Evolutionary conservation across 179 eudicot genomes (phyloP).

Genomic region (Patellifolia procumbens): DNA sequence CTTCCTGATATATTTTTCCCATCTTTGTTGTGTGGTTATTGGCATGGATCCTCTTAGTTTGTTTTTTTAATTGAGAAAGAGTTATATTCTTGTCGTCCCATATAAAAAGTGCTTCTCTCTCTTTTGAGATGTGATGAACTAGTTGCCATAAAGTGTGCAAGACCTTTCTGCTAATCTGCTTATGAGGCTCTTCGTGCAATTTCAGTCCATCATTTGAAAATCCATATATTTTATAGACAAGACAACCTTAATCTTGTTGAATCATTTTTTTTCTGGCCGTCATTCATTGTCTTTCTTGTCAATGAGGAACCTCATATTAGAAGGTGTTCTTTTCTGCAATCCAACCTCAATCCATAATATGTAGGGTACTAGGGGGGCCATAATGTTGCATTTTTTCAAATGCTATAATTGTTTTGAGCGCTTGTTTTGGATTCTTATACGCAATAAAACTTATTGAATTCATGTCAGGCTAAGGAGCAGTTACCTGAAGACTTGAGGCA

Average conservation of each 20-base stretch:
- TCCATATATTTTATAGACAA: too few species aligned
- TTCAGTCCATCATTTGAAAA: not conserved
- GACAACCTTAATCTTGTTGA: too few species aligned
- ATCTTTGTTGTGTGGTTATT: not conserved
- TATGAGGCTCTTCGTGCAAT: not conserved
- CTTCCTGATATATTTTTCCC: not conserved
- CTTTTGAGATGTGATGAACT: not conserved
- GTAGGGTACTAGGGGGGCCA: not conserved
- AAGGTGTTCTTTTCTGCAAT: not conserved
- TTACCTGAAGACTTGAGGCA: constrained; percentile 45
- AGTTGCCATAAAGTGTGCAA: not conserved
- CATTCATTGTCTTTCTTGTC: not conserved
- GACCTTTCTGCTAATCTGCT: not conserved
- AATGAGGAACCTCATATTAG: not conserved
- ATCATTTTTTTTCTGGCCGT: not conserved
- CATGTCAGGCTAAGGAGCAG: constrained; percentile 45
- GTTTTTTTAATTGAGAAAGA: too few species aligned
- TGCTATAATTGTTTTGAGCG: not conserved
- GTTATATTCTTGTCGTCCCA: not conserved
- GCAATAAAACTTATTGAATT: constrained; percentile 1
- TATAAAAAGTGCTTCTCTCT: too few species aligned
- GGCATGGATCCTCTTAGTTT: not conserved
- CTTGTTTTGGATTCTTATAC: not conserved
- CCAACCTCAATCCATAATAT: not conserved
- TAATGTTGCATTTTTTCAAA: not conserved